Evolutionary conservation across 1,284 basidiomycete genomes (phyloP).

Genomic region (Trametes polyzona): DNA sequence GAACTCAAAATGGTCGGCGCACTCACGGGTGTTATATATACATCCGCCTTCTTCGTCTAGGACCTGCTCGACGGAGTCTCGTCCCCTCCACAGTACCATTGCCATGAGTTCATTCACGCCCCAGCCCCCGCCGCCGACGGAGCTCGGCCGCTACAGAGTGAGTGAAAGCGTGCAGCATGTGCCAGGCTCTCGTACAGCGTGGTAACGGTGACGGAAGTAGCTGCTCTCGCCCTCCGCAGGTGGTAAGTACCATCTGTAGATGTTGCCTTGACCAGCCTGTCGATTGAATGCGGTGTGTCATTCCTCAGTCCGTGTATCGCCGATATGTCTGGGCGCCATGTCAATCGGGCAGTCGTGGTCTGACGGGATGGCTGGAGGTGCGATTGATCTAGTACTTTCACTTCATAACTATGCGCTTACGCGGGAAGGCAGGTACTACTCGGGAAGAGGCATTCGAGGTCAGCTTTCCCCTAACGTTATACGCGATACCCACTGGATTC

Average conservation of each 20-base stretch:
- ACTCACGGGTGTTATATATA: too few relatives aligned
- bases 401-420: not conserved
- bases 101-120: slow-evolving; percentile 1
- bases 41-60: not conserved
- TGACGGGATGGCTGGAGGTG: slow-evolving; percentile 7
- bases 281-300: not conserved
- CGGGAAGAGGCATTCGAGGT: slow-evolving; percentile 16
- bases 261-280: not conserved
- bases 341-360: slow-evolving; percentile 16
- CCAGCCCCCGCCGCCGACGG: slow-evolving; percentile 2
- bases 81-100: not conserved
- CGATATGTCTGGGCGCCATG: slow-evolving; percentile 20
- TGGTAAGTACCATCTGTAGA: not conserved
- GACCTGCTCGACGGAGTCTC: not conserved
- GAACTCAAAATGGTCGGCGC: too few relatives aligned
- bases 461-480: too few relatives aligned
- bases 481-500: not conserved
- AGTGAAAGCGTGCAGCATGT: not conserved
- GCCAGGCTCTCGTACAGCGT: not conserved
- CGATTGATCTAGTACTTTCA: not conserved
- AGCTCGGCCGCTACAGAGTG: slow-evolving; percentile 15
- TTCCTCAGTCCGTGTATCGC: slow-evolving; percentile 15
- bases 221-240: slow-evolving; percentile 15
- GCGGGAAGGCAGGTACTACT: not conserved
- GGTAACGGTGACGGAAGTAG: not conserved